Evolutionary conservation across 1,139 yeast genomes (phyloP).

Genomic region (Blastobotrys aristatus): DNA sequence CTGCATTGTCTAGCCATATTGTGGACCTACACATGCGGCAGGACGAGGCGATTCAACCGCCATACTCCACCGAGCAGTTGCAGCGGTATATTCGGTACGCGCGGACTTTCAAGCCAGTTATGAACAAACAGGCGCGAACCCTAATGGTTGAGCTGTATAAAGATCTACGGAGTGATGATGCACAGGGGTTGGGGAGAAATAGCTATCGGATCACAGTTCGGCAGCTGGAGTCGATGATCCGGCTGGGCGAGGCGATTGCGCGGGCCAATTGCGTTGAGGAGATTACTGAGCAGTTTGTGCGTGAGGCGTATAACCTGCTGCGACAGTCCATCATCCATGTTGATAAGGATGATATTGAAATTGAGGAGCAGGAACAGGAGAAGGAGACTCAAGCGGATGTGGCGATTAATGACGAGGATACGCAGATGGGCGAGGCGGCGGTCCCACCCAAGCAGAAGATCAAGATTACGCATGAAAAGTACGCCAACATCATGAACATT

Average conservation of each 20-base stretch:
- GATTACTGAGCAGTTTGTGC: conserved; percentile 80
- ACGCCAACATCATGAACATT: conserved; percentile 75
- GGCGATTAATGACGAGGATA: not conserved
- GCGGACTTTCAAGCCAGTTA: conserved; percentile 83
- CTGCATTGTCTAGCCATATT: conserved; percentile 86
- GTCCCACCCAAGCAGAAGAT: conserved; percentile 35
- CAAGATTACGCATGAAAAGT: conserved; percentile 78
- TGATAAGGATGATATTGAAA: conserved; percentile 87
- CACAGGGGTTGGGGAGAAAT: conserved; percentile 79
- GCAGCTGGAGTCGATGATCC: conserved; percentile 86
- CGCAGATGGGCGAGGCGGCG: conserved; percentile 7
- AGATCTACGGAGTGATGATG: conserved; percentile 84
- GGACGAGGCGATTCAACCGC: conserved; percentile 88
- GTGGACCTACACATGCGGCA: conserved; percentile 88
- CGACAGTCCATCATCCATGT: conserved; percentile 91
- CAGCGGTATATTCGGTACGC: conserved; percentile 89
- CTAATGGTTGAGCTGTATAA: conserved; percentile 76
- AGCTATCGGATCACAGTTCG: conserved; percentile 95
- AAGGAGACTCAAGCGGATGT: conserved; percentile 21
- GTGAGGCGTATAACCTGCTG: conserved; percentile 87
- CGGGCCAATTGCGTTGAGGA: conserved; percentile 92
- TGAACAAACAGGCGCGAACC: conserved; percentile 78
- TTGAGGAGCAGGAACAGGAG: conserved; percentile 52
- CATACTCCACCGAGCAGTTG: conserved; percentile 83
- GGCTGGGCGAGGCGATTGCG: conserved; percentile 95